These are phyloP conservation scores for Fistulina hepatica DNA, from an alignment of 1,284 basidiomycete species.

Conservation along the genomic window DNA sequence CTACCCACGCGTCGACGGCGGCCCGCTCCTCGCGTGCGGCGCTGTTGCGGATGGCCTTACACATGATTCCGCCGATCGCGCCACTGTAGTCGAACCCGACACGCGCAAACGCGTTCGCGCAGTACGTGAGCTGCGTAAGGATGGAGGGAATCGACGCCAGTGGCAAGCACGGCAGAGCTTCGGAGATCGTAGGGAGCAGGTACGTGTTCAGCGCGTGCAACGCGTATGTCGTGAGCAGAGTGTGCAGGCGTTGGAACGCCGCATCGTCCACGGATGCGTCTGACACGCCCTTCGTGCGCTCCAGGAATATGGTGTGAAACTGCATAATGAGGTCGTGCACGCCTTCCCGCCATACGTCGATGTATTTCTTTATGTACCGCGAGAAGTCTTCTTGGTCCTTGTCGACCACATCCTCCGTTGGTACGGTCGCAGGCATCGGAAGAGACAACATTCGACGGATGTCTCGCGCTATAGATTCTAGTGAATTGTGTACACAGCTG, in stretches of 20 bases:
- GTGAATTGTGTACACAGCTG: constrained; percentile 27
- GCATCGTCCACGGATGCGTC: constrained; percentile 12
- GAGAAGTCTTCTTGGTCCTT: constrained; percentile 60
- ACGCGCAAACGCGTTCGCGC: constrained; percentile 83
- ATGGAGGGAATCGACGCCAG: constrained; percentile 66
- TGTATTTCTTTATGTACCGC: constrained; percentile 74
- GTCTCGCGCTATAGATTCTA: constrained; percentile 30
- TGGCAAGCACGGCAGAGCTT: constrained; percentile 44
- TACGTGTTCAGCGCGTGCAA: constrained; percentile 38
- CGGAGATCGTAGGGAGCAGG: constrained; percentile 51
- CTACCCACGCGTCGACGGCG: constrained; percentile 17
- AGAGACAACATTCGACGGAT: constrained; percentile 18
- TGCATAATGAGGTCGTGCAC: constrained; percentile 88
- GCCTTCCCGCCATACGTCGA: constrained; percentile 87
- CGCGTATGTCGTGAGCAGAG: constrained; percentile 44
- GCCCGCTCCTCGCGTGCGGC: constrained; percentile 34
- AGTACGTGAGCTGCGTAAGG: constrained; percentile 87
- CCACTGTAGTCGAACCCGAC: constrained; percentile 79
- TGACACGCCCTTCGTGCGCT: constrained; percentile 13
- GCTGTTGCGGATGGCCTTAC: constrained; percentile 48
- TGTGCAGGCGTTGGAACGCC: constrained; percentile 26
- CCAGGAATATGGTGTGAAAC: constrained; percentile 80
- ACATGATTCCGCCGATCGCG: constrained; percentile 54
- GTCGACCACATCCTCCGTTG: constrained; percentile 31
- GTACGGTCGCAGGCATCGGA: constrained; percentile 8